phyloP scores from a whole-genome alignment of 306 rosid species.

The Lagenaria siceraria region DNA sequence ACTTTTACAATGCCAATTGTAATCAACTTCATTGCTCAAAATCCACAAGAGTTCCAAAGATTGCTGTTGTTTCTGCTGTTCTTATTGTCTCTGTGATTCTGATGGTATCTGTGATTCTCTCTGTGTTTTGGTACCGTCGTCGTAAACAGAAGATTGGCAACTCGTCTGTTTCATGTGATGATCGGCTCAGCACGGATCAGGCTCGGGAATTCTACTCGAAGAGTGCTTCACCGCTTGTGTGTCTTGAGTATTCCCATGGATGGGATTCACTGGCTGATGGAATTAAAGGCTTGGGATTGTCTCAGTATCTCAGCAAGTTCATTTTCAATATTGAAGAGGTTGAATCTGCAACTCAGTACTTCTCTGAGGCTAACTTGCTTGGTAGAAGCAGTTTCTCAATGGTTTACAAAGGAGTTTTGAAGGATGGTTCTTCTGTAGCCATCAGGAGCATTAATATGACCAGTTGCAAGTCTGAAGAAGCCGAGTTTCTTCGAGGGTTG shows the following conservation, averaged over 20 bases:
- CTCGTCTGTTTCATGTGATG: conserved; percentile 35
- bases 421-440: conserved; percentile 84
- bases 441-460: conserved; percentile 52
- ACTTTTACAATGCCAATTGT: conserved; percentile 24
- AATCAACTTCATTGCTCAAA: conserved; percentile 38
- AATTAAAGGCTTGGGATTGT: conserved; percentile 29
- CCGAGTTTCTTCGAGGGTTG: conserved; percentile 64
- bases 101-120: conserved; percentile 21
- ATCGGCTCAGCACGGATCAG: conserved; percentile 51
- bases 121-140: conserved; percentile 42
- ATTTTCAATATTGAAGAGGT: conserved; percentile 81
- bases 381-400: conserved; percentile 71
- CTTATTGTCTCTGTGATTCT: conserved; percentile 25
- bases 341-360: conserved; percentile 81
- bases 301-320: conserved; percentile 26
- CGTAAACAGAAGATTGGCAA: conserved; percentile 60
- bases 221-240: conserved; percentile 71
- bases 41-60: conserved; percentile 29
- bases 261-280: conserved; percentile 59
- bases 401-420: conserved; percentile 64
- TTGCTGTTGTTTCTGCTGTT: conserved; percentile 36
- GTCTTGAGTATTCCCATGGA: conserved; percentile 59
- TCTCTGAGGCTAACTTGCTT: conserved; percentile 61
- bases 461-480: conserved; percentile 81
- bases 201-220: conserved; percentile 43